Percentiles rank a stretch among this genome's conserved stretches.
These are phyloP conservation scores for Xylaria hypoxylon DNA, from an alignment of 2,329 filamentous ascomycete species.

Conservation along the genomic window DNA sequence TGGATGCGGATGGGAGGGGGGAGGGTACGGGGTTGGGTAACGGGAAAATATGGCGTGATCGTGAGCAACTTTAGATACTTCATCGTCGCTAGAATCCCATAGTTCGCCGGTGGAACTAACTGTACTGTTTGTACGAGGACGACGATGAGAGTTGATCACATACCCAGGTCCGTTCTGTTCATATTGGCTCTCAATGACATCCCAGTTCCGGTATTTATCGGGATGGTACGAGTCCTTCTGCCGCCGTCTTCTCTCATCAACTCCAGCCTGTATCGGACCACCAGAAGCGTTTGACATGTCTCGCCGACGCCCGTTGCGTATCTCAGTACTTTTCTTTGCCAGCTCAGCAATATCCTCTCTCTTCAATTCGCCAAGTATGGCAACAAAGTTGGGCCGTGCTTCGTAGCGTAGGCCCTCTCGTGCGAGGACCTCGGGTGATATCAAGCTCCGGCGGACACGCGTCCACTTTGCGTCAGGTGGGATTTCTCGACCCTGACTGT, in stretches of 20 bases:
- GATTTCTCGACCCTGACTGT: conserved; percentile 68
- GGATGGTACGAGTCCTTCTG: conserved; percentile 48
- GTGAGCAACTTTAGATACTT: conserved; percentile 19
- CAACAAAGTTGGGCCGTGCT: conserved; percentile 70
- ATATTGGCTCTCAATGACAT: conserved; percentile 43
- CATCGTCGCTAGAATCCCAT: conserved; percentile 48
- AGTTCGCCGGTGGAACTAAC: conserved; percentile 45
- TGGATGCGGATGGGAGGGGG: conserved; percentile 37
- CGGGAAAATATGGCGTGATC: conserved; percentile 29
- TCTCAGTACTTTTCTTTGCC: conserved; percentile 62
- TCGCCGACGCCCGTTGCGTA: conserved; percentile 53
- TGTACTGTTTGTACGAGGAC: conserved; percentile 42
- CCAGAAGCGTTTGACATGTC: background rate
- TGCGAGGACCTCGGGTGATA: conserved; percentile 69
- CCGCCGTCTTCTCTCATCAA: conserved; percentile 37
- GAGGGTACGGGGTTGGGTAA: conserved; percentile 43
- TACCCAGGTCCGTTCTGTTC: conserved; percentile 41
- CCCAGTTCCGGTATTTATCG: conserved; percentile 51
- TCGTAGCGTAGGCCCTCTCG: conserved; percentile 69
- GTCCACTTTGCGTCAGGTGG: conserved; percentile 70
- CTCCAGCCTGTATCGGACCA: conserved; percentile 18
- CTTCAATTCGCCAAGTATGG: conserved; percentile 66
- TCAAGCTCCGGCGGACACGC: conserved; percentile 64
- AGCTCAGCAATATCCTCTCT: conserved; percentile 64
- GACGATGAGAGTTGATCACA: conserved; percentile 39